Conservation (phyloP, 176 grass and related monocot species). For the Oryza punctata region DNA sequence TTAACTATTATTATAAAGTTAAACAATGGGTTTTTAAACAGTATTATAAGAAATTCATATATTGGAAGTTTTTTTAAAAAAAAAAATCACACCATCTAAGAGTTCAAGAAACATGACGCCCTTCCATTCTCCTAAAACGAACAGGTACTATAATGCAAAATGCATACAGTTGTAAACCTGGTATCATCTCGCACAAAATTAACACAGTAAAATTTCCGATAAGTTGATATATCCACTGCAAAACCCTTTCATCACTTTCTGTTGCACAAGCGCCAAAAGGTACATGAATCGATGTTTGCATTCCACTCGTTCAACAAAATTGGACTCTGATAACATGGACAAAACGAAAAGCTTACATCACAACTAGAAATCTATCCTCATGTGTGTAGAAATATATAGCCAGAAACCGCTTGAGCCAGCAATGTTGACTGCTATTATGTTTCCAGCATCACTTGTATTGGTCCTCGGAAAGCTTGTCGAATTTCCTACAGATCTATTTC, state of each 20-base stretch:
- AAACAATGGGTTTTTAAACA: too few species aligned
- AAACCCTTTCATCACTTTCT: not conserved
- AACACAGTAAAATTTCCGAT: not conserved
- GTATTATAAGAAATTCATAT: too few species aligned
- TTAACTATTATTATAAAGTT: too few species aligned
- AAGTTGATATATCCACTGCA: not conserved
- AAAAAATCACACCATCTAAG: too few species aligned
- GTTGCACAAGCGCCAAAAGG: conserved; percentile 5
- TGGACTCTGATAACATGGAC: not conserved
- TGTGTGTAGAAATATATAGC: not conserved
- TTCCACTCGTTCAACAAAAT: conserved; percentile 13
- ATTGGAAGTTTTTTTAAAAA: too few species aligned
- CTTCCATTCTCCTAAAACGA: too few species aligned
- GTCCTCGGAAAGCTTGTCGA: not conserved
- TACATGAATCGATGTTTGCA: not conserved
- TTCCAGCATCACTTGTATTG: not conserved
- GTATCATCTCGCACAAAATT: not conserved
- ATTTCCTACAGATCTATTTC: conserved; percentile 28
- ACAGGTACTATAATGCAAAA: not conserved
- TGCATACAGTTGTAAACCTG: not conserved
- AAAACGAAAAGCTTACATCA: not conserved
- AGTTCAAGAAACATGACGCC: too few species aligned
- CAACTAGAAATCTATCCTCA: conserved; percentile 13
- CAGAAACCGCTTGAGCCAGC: not conserved
- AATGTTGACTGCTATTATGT: conserved; percentile 2